A percentile compares a stretch with the other conserved stretches of the same genome.
Evolutionary conservation across 306 rosid genomes (phyloP).

Genomic region (Biancaea sappan): DNA sequence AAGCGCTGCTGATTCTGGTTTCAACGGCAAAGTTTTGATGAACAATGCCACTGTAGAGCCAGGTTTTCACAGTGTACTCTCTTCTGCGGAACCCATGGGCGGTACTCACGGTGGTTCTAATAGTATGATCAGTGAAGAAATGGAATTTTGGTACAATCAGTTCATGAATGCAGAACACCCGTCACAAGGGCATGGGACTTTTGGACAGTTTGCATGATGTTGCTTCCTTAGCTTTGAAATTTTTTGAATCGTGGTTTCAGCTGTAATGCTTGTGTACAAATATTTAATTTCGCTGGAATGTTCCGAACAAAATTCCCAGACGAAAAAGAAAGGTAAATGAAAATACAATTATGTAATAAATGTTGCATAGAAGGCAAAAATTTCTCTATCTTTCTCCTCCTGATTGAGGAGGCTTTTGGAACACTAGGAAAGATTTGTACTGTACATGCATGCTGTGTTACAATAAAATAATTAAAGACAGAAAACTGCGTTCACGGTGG

Average conservation of each 20-base stretch:
- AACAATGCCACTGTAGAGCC: background rate
- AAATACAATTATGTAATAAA: too few species aligned
- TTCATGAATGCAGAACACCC: conserved; percentile 45
- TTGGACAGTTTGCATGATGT: background rate
- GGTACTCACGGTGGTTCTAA: conserved; percentile 25
- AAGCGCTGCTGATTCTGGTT: conserved; percentile 5
- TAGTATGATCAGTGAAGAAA: conserved; percentile 50
- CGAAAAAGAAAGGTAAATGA: too few species aligned
- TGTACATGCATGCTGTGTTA: too few species aligned
- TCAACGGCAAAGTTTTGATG: background rate
- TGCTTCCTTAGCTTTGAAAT: background rate
- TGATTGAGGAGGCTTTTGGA: too few species aligned
- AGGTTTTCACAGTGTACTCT: background rate
- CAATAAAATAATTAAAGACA: too few species aligned
- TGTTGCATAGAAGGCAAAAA: too few species aligned
- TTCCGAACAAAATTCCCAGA: too few species aligned
- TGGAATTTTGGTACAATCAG: conserved; percentile 58
- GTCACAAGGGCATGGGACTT: conserved; percentile 22
- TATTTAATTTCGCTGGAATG: background rate
- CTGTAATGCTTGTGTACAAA: conserved; percentile 35
- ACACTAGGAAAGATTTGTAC: too few species aligned
- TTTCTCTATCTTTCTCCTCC: too few species aligned
- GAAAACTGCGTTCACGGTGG: conserved; percentile 61
- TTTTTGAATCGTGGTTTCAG: conserved; percentile 13
- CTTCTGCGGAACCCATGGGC: conserved; percentile 29